These are phyloP conservation scores for Cunninghamia lanceolata DNA, from an alignment of 75 land plant genomes.

Conservation along the genomic window DNA sequence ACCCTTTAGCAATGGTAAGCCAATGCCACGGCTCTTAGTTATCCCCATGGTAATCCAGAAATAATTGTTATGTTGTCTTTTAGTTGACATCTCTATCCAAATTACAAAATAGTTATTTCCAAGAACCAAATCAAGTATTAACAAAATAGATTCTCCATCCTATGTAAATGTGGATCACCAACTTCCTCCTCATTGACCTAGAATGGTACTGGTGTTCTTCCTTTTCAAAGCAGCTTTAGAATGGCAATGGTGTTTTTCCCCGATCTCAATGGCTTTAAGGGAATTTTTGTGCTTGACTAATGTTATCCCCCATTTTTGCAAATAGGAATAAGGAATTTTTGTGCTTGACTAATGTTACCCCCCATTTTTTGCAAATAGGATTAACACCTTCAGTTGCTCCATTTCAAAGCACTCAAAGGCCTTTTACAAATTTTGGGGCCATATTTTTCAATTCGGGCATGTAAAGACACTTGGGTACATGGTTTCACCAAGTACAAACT, in stretches of 20 bases:
- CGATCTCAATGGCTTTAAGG: neutral
- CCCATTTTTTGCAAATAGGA: too few species aligned
- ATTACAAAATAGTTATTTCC: neutral
- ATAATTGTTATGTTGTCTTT: neutral
- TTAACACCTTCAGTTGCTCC: too few species aligned
- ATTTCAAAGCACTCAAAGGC: too few species aligned
- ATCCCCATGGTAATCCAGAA: neutral
- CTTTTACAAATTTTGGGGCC: too few species aligned
- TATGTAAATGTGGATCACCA: neutral
- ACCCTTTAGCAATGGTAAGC: neutral
- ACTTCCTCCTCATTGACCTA: neutral
- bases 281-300: neutral
- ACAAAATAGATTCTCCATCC: neutral
- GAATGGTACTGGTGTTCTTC: neutral
- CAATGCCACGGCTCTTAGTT: neutral
- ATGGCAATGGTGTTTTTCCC: neutral
- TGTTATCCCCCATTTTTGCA: too few species aligned
- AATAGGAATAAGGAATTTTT: too few species aligned
- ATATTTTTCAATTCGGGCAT: too few species aligned
- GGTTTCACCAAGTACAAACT: too few species aligned
- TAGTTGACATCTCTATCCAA: neutral
- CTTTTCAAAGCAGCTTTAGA: neutral
- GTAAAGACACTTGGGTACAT: too few species aligned
- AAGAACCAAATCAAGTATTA: neutral
- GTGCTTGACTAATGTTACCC: too few species aligned